A percentile compares a stretch with the other conserved stretches of the same genome.
Conservation (phyloP, 345 rosid species). For the Euphorbia tirucalli region DNA sequence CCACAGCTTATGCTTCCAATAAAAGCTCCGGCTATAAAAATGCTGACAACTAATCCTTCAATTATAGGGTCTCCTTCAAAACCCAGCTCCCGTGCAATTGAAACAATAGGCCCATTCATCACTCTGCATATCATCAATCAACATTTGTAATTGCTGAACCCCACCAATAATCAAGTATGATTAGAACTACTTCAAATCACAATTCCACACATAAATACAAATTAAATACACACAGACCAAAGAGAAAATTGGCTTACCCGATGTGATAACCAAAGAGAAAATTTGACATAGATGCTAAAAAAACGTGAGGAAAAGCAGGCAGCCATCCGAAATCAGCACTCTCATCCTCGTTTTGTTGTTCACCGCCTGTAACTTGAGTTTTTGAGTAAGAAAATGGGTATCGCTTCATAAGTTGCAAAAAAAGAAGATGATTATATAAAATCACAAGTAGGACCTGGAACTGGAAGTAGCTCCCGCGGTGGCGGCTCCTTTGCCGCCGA, state of each 20-base stretch:
- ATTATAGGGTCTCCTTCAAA: conserved; percentile 66
- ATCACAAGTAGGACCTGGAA: conserved; percentile 28
- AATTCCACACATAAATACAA: no score
- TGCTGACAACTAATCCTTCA: conserved; percentile 82
- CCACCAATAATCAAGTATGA: not conserved
- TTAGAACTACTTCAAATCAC: no score
- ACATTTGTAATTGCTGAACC: not conserved
- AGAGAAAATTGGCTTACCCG: conserved; percentile 35
- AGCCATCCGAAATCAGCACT: conserved; percentile 57
- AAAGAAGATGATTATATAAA: not conserved
- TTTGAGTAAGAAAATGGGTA: not conserved
- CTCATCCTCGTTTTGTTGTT: conserved; percentile 22
- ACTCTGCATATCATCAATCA: conserved; percentile 41
- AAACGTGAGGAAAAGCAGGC: conserved; percentile 66
- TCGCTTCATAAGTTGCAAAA: not conserved
- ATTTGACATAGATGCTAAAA: conserved; percentile 69
- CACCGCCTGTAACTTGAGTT: conserved; percentile 30
- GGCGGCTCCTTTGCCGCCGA: conserved; percentile 33
- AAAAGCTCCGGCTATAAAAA: conserved; percentile 77
- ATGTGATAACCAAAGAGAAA: conserved; percentile 85
- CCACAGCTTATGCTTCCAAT: conserved; percentile 65
- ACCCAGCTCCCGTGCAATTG: conserved; percentile 69
- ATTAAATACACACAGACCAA: no score
- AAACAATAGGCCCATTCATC: conserved; percentile 78
- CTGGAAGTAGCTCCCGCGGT: conserved; percentile 15